Percentiles rank a stretch among this genome's conserved stretches.
These are phyloP conservation scores for Cystobasidium ongulense DNA, from an alignment of 768 basidiomycete species.

Conservation along the genomic window DNA sequence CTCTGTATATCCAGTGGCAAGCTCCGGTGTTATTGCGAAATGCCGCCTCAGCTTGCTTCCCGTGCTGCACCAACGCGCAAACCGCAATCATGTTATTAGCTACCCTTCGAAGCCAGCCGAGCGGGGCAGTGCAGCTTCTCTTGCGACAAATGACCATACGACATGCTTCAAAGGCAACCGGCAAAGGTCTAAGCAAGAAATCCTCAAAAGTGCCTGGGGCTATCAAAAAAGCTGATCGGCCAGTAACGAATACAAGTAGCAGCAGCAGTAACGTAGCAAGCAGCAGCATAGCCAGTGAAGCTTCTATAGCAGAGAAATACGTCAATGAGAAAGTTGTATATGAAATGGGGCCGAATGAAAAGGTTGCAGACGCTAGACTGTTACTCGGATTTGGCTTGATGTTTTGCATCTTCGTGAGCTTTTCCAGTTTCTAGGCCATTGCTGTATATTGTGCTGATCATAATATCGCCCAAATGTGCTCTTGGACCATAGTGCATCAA, in stretches of 20 bases:
- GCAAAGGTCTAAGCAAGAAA: slow-evolving; percentile 1
- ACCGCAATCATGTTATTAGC: background rate
- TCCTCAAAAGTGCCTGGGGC: background rate
- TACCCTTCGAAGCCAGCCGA: background rate
- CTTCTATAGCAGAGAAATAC: background rate
- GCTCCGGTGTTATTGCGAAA: background rate
- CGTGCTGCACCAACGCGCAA: too few relatives aligned
- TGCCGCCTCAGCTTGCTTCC: background rate
- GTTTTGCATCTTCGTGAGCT: slow-evolving; percentile 7
- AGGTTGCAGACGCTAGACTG: background rate
- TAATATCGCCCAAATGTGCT: background rate
- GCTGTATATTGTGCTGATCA: background rate
- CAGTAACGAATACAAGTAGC: background rate
- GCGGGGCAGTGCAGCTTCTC: background rate
- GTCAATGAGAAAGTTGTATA: background rate
- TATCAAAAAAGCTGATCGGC: background rate
- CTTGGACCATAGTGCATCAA: slow-evolving; percentile 4
- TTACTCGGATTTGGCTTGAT: background rate
- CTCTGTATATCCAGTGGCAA: background rate
- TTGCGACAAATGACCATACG: background rate
- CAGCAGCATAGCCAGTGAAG: background rate
- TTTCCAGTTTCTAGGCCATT: background rate
- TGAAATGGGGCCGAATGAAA: background rate
- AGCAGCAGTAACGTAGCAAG: background rate
- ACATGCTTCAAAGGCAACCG: background rate